These are phyloP conservation scores for Cladosporium sp. DNA, from an alignment of 2,329 filamentous ascomycete species.

Conservation along the genomic window DNA sequence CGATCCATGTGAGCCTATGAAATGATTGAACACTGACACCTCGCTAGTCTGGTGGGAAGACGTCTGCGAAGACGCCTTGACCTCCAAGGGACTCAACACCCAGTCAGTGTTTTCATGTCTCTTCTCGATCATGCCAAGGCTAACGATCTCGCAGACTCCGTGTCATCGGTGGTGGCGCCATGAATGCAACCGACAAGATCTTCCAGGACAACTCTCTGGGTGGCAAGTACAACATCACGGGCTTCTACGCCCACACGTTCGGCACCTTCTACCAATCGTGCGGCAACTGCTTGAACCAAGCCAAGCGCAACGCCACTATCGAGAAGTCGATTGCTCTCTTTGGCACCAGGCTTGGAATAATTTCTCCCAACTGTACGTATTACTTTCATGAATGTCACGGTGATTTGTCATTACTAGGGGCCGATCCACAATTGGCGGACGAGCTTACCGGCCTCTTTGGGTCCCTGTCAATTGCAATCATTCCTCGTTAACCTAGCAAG, in stretches of 20 bases:
- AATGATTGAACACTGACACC: background rate
- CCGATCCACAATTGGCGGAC: too few relatives aligned
- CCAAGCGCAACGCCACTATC: slow-evolving; percentile 40
- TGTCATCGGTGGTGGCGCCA: slow-evolving; percentile 29
- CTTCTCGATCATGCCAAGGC: background rate
- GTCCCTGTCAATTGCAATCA: too few relatives aligned
- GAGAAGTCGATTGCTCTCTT: slow-evolving; percentile 20
- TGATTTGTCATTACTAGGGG: too few relatives aligned
- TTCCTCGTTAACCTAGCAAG: too few relatives aligned
- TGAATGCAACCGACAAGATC: slow-evolving; percentile 35
- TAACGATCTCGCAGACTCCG: slow-evolving; percentile 7
- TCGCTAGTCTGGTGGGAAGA: slow-evolving; percentile 43
- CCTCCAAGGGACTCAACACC: background rate
- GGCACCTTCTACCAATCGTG: slow-evolving; percentile 49
- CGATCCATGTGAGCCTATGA: background rate
- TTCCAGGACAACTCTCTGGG: slow-evolving; percentile 37
- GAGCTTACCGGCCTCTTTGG: too few relatives aligned
- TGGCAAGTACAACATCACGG: slow-evolving; percentile 34
- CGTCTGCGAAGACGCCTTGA: slow-evolving; percentile 39
- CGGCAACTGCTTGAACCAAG: slow-evolving; percentile 42
- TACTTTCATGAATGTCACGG: too few relatives aligned
- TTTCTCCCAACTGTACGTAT: slow-evolving; percentile 3
- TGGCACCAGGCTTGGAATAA: slow-evolving; percentile 1
- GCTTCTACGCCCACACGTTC: slow-evolving; percentile 40
- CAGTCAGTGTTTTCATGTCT: background rate